phyloP scores from a whole-genome alignment of 2,329 filamentous ascomycete species.

The Trichophyton verrucosum region DNA sequence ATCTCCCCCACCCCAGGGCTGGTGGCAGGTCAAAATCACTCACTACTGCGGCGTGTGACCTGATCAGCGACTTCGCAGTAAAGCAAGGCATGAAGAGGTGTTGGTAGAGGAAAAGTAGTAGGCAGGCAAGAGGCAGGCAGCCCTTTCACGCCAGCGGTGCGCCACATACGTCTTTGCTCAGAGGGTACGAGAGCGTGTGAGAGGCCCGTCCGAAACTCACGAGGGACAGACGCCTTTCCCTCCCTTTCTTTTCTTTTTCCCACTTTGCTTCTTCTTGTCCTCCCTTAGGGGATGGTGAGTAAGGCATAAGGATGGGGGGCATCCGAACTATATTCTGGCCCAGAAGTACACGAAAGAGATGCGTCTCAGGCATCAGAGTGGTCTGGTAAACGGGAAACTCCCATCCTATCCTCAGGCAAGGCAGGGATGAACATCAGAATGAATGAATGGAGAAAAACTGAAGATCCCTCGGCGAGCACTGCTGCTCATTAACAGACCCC shows the following conservation, averaged over 20 bases:
- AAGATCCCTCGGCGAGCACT: background rate
- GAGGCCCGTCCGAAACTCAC: background rate
- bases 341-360: background rate
- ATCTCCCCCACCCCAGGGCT: too few relatives aligned
- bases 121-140: background rate
- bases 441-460: background rate
- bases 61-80: background rate
- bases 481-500: background rate
- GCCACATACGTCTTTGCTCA: background rate
- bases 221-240: background rate
- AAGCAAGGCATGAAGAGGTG: background rate
- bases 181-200: background rate
- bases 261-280: background rate
- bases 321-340: background rate
- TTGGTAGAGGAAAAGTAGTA: background rate
- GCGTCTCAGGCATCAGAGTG: background rate
- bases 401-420: background rate
- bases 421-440: background rate
- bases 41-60: conserved; percentile 2
- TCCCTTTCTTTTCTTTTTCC: background rate
- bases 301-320: background rate
- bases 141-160: background rate
- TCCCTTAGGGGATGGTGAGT: background rate
- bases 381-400: background rate
- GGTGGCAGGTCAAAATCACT: background rate